These are phyloP conservation scores for Cercospora canescens DNA, from an alignment of 2,329 filamentous ascomycete species.

Conservation along the genomic window DNA sequence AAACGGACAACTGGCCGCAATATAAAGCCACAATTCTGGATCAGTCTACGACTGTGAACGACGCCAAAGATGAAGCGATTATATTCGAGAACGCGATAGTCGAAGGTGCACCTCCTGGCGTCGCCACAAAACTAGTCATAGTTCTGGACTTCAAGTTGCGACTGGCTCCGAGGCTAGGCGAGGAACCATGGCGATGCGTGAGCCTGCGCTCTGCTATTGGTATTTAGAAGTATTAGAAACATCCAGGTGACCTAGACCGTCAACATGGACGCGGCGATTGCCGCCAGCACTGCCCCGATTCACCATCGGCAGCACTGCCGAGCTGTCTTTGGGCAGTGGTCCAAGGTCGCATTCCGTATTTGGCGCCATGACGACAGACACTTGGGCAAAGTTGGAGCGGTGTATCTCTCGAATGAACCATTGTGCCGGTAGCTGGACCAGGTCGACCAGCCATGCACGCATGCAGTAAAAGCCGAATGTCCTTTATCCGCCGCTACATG, in stretches of 20 bases:
- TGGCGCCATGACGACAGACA: not conserved
- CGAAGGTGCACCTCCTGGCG: constrained; percentile 3
- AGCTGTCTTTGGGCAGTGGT: too few relatives aligned
- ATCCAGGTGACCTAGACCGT: not conserved
- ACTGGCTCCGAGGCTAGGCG: not conserved
- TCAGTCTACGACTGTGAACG: not conserved
- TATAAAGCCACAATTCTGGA: not conserved
- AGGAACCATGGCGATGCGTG: constrained; percentile 1
- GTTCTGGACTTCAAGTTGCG: constrained; percentile 10
- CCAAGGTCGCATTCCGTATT: too few relatives aligned
- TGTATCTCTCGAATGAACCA: not conserved
- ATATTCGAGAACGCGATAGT: constrained; percentile 12
- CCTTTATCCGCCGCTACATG: not conserved
- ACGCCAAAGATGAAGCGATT: not conserved
- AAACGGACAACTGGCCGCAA: not conserved
- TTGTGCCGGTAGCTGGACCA: not conserved
- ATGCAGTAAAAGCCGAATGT: not conserved
- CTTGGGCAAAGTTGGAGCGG: not conserved
- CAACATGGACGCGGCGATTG: not conserved
- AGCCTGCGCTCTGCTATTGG: not conserved
- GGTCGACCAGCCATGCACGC: not conserved
- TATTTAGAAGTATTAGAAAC: not conserved
- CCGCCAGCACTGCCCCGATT: not conserved
- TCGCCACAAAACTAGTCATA: constrained; percentile 6
- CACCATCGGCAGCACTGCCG: not conserved